These are phyloP conservation scores for Seiridium unicorne DNA, from an alignment of 2,329 filamentous ascomycete species.

Conservation along the genomic window DNA sequence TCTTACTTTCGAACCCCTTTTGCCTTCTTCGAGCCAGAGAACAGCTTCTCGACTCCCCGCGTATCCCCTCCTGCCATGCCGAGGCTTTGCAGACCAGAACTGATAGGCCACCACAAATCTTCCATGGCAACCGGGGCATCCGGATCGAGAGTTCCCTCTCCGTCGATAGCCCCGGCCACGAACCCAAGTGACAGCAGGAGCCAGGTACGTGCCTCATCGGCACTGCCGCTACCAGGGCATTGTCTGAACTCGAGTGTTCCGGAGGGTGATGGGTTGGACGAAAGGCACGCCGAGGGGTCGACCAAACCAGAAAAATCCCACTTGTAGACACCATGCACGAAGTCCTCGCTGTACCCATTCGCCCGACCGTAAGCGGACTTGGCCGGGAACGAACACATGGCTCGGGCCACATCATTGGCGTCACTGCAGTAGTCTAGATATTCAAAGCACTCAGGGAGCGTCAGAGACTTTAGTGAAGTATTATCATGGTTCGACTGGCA, in stretches of 20 bases:
- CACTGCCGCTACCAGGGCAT: slow-evolving; percentile 26
- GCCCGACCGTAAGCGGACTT: slow-evolving; percentile 27
- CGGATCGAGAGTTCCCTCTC: slow-evolving; percentile 72
- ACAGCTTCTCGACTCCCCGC: background rate
- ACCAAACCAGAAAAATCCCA: slow-evolving; percentile 34
- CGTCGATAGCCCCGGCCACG: slow-evolving; percentile 91
- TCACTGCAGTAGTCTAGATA: slow-evolving; percentile 19
- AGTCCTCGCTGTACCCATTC: slow-evolving; percentile 28
- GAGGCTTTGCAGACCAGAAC: background rate
- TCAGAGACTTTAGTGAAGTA: slow-evolving; percentile 16
- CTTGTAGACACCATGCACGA: slow-evolving; percentile 37
- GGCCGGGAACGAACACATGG: slow-evolving; percentile 31
- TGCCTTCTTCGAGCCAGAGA: background rate
- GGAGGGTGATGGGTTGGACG: slow-evolving; percentile 7
- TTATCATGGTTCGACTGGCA: slow-evolving; percentile 32
- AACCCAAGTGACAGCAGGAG: slow-evolving; percentile 34
- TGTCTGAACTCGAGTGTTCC: slow-evolving; percentile 37
- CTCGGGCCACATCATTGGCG: slow-evolving; percentile 20
- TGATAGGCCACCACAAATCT: slow-evolving; percentile 1
- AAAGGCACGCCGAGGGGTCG: slow-evolving; percentile 9
- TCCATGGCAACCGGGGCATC: background rate
- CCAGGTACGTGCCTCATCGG: slow-evolving; percentile 30
- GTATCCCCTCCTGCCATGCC: background rate
- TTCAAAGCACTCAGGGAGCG: slow-evolving; percentile 21
- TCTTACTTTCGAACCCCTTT: background rate